Base-by-base conservation (phyloP, 2,329 filamentous ascomycete genomes). In the Fusarium globosum region DNA sequence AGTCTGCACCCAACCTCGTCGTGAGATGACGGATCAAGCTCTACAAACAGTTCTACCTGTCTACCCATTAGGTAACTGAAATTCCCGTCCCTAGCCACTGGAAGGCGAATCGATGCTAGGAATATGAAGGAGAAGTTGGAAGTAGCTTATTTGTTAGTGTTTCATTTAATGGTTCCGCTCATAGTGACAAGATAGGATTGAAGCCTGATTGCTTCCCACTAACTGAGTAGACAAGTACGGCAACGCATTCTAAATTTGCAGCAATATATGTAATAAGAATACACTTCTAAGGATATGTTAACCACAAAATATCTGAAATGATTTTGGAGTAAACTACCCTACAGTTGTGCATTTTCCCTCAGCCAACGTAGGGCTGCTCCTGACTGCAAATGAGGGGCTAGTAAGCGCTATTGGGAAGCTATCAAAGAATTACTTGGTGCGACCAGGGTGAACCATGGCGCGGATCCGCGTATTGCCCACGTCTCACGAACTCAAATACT, bases 1-100 rank as follows among this genome's bases (percentile, higher is more conserved):
- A 26, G 12, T 18, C 11, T 12, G 30, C 16, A 6, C 9, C n/a
- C 9, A 26, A 12, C 13, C 3, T 26, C 12, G 16, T 4, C 3
- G 16, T 26, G 30, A 36, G n/a, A 20, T 12, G 30, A 14, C 12
- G 12, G 30, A 26, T 12, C n/a, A 16, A 6, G n/a, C 12, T 6
- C n/a, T 35, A 15, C 16, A 35, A 16, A 11, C 2, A 14, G 15
- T 20, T 35, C 30, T 51, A 4, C 12, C 8, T 51, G 6, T 14
- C 11, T 23, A 20, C 3, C 8, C 6, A 2, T 20, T 35, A 10
- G 8, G 15, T 20, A 7, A 18, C 1, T 20, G 4, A 2, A 1
- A 6, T 23, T 23, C 4, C 7, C 7, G 21, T 5, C 15, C 3
- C 11, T 18, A 8, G 7, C 6, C 12, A 9, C 13, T 11, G 21